Evolutionary conservation across 1,284 basidiomycete genomes (phyloP).

Genomic region (Marasmius oreades): DNA sequence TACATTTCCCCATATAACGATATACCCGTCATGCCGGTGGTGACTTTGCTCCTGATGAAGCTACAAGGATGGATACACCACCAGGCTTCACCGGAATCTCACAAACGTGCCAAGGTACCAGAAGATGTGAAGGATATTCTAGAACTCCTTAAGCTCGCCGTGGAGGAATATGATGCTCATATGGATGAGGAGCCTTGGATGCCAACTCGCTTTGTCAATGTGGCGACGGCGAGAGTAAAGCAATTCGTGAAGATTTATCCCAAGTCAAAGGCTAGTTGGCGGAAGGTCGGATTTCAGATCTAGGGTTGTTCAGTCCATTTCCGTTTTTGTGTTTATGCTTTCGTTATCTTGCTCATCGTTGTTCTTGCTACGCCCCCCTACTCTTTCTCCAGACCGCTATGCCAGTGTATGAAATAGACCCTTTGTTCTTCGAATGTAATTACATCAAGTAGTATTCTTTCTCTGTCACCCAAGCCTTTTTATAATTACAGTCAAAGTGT

Average conservation of each 20-base stretch:
- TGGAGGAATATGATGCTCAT: not conserved
- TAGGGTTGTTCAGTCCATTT: not conserved
- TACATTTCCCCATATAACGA: slow-evolving; percentile 7
- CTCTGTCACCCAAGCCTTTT: too few relatives aligned
- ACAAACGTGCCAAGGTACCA: slow-evolving; percentile 25
- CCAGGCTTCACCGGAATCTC: slow-evolving; percentile 18
- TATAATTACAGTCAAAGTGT: too few relatives aligned
- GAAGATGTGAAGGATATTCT: slow-evolving; percentile 16
- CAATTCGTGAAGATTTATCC: not conserved
- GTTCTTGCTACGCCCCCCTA: not conserved
- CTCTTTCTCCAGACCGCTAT: not conserved
- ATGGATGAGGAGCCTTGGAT: not conserved
- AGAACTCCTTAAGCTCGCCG: not conserved
- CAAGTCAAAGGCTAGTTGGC: not conserved
- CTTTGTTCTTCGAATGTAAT: too few relatives aligned
- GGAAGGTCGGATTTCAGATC: not conserved
- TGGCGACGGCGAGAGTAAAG: not conserved
- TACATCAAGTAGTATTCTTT: too few relatives aligned
- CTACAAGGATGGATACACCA: slow-evolving; percentile 33
- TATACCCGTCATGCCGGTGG: slow-evolving; percentile 28
- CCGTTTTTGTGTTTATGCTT: not conserved
- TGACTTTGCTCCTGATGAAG: slow-evolving; percentile 29
- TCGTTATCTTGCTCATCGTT: not conserved
- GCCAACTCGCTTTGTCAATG: not conserved
- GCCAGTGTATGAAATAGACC: too few relatives aligned